Evolutionary conservation across 2,329 filamentous ascomycete genomes (phyloP).

Genomic region (Lasiodiplodia citricola): DNA sequence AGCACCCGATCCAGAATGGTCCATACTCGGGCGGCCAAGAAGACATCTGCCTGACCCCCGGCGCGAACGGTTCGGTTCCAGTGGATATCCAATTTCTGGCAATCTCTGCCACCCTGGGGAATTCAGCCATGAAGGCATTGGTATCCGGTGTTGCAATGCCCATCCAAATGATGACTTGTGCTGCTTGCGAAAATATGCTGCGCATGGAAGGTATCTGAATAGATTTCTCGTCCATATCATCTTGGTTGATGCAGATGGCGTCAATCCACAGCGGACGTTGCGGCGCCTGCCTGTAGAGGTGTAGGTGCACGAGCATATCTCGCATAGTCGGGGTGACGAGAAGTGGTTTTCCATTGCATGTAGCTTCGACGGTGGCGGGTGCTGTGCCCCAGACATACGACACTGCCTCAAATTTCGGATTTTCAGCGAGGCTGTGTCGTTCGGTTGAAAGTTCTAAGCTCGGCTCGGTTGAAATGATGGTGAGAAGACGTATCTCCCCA

Average conservation of each 20-base stretch:
- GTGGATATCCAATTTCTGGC: not conserved
- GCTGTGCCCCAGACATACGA: slow-evolving; percentile 5
- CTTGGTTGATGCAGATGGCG: slow-evolving; percentile 31
- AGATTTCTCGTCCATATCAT: slow-evolving; percentile 16
- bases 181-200: not conserved
- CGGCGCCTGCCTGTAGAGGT: not conserved
- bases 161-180: not conserved
- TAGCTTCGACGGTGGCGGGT: not conserved
- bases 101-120: not conserved
- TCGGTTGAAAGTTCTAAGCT: not conserved
- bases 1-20: not conserved
- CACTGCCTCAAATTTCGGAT: not conserved
- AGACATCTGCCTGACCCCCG: rapidly evolving
- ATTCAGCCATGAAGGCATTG: not conserved
- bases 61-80: not conserved
- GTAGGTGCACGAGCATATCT: not conserved
- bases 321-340: not conserved
- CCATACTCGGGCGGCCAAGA: not conserved
- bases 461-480: not conserved
- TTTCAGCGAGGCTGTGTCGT: not conserved
- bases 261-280: slow-evolving; percentile 28
- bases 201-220: slow-evolving; percentile 5
- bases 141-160: not conserved
- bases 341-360: not conserved
- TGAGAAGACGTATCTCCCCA: not conserved